Conservation (phyloP, 768 basidiomycete species). For the Boletus subparvulus region DNA sequence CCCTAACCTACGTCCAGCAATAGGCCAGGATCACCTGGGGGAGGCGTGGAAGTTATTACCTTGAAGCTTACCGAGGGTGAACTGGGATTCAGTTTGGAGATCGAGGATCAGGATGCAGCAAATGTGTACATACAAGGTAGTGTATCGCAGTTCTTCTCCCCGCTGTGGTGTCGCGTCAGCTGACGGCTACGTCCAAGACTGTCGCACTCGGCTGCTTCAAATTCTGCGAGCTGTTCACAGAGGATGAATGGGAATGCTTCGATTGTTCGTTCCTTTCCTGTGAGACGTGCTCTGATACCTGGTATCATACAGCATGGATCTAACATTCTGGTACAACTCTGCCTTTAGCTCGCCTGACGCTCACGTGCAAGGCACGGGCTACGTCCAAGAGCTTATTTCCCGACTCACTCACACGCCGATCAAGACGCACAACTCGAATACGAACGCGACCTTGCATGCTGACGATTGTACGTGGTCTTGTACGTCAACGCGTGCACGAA, state of each 20-base stretch:
- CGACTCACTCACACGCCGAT: slow-evolving; percentile 79
- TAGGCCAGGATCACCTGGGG: slow-evolving; percentile 78
- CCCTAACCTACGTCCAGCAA: slow-evolving; percentile 50
- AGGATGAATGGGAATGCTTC: slow-evolving; percentile 88
- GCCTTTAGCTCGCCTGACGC: no score
- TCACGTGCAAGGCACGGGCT: slow-evolving; percentile 69
- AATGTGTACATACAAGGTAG: slow-evolving; percentile 82
- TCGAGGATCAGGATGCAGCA: no score
- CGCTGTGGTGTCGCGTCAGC: background rate
- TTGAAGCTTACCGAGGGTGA: slow-evolving; percentile 27
- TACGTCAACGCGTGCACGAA: no score
- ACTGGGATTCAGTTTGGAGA: slow-evolving; percentile 56
- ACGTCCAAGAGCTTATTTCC: slow-evolving; percentile 79
- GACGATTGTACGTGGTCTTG: no score
- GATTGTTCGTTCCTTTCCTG: no score
- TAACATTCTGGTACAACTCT: slow-evolving; percentile 49
- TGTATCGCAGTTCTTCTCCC: no score
- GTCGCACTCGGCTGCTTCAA: slow-evolving; percentile 89
- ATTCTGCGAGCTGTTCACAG: slow-evolving; percentile 88
- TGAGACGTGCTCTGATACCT: background rate
- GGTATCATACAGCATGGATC: slow-evolving; percentile 15
- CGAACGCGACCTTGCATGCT: slow-evolving; percentile 60
- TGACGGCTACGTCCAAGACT: slow-evolving; percentile 48
- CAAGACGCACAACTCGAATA: slow-evolving; percentile 70
- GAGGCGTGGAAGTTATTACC: slow-evolving; percentile 60